Evolutionary conservation across 768 basidiomycete species (phyloP), one percentile per base, ranked within the genome.

Genomic region (Rhodosporidiobolus sp.): DNA sequence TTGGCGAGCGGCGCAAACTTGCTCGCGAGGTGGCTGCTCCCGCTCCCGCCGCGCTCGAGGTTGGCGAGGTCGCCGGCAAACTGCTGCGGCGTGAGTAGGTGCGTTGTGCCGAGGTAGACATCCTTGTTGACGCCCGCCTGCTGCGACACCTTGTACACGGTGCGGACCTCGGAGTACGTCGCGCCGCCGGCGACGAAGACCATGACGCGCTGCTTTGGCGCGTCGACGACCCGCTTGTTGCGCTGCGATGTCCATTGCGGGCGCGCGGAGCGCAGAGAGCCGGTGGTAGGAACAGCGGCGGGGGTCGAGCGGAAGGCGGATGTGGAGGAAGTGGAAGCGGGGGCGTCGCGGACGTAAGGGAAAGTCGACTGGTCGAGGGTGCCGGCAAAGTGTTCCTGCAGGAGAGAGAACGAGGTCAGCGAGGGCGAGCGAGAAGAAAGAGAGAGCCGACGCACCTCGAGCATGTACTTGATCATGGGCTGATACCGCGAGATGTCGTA

Each of bases 401-500:
- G 3, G 38, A 73, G 2, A 35, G 28, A 28, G 26, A 10, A n/a
- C 49, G 50, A 32, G 28, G 57, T 43, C 38, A 43, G 19, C 57
- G 26, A 19, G 30, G 67, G 61, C 73, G n/a, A 4, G 35, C 30
- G 22, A 50, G 48, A 54, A 59, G 56, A 53, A 22, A 30, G 4
- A 38, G 30, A 22, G 50, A 64, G 30, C 11, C 9, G 24, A 72
- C 79, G 22, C 79, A 94, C 94, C 85, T 96, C 92, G 28, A 99
- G 82, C 70, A 98, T 85, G 5, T 88, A 86, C 76, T 86, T 87
- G 38, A 98, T 80, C 3, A 88, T 82, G 12, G 96, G 96, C 79
- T 90, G 93, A 82, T 87, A 99, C 69, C 96, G 86, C 26, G 95
- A 98, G 45, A 99, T 86, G 75, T 97, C 95, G 79, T 98, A 99